These are phyloP conservation scores for Amborella trichopoda DNA, from an alignment of 164 flowering plant genomes.

Conservation along the genomic window DNA sequence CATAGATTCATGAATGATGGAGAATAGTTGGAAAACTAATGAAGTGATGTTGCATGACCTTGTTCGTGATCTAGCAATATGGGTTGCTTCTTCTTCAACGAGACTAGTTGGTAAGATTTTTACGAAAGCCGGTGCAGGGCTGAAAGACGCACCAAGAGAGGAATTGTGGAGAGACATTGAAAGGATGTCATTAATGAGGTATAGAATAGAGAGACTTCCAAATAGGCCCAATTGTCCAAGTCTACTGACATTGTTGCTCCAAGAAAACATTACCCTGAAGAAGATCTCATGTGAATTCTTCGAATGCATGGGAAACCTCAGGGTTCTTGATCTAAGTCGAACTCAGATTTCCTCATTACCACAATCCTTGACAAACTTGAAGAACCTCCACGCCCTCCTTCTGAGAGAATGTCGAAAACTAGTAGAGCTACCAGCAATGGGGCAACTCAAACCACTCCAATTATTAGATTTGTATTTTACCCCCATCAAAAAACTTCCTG, in stretches of 20 bases:
- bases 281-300: background rate
- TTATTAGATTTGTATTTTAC: background rate
- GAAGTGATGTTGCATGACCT: slow-evolving; percentile 2
- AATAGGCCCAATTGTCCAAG: background rate
- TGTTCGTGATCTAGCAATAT: slow-evolving; percentile 1
- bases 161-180: background rate
- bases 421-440: background rate
- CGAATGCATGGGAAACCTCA: background rate
- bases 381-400: slow-evolving; percentile 1
- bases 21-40: background rate
- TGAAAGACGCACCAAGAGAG: slow-evolving; percentile 1
- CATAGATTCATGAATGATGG: slow-evolving; percentile 5
- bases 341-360: background rate
- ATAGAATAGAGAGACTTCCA: background rate
- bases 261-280: background rate
- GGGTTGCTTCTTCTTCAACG: no score
- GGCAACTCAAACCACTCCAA: background rate
- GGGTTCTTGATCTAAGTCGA: background rate
- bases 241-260: background rate
- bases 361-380: background rate
- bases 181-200: background rate
- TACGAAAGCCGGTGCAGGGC: background rate
- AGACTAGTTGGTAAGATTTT: background rate
- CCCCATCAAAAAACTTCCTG: background rate
- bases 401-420: background rate